Base-by-base conservation (phyloP, 768 basidiomycete species). In the Hypholoma fasciculare region DNA sequence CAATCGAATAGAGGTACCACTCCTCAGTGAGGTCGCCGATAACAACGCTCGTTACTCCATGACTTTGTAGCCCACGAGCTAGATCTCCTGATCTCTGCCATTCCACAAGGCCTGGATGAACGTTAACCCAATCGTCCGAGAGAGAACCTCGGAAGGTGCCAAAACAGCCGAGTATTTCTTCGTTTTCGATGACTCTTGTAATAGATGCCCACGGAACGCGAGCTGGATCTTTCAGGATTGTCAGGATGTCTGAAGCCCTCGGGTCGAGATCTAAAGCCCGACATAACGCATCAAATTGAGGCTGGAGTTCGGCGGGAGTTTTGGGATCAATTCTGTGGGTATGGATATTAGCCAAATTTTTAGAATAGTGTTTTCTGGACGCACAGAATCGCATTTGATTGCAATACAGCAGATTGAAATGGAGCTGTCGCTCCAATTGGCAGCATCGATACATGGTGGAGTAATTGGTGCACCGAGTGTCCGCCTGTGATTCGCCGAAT, bases 1-100 rank as follows among this genome's bases (percentile, higher is more conserved):
- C 83, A 62, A 90, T 85, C 13, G 87, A 82, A 63, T 90, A 91
- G 51, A 90, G 78, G 67, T 84, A 89, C 89, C 89, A 91, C 68
- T 92, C 89, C 63, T 91, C 88, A 14, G 74, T 77, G 50, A 90
- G 76, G 54, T 89, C 86, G 8, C 90, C 90, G n/a, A 87, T 71
- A 50, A 85, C 74, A 57, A 92, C 74, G 65, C 80, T 83, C 40
- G 74, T 78, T 46, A 90, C 76, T 2, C 90, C 89, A 17, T 82
- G 84, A 17, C 75, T 80, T 46, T 66, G 70, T 12, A 91, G 76
- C 1, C 75, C 79, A 9, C 70, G 70, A 0, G 86, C 86, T 52
- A 93, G 76, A 1, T 72, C 76, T 2, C 89, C 87, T 1, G 77
- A 78, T 13, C 80, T 81, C 64, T 92, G 90, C 80, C 85, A 89